Evolutionary conservation across 169 alveolate genomes (phyloP).

Genomic region (Hepatocystis sp.): DNA sequence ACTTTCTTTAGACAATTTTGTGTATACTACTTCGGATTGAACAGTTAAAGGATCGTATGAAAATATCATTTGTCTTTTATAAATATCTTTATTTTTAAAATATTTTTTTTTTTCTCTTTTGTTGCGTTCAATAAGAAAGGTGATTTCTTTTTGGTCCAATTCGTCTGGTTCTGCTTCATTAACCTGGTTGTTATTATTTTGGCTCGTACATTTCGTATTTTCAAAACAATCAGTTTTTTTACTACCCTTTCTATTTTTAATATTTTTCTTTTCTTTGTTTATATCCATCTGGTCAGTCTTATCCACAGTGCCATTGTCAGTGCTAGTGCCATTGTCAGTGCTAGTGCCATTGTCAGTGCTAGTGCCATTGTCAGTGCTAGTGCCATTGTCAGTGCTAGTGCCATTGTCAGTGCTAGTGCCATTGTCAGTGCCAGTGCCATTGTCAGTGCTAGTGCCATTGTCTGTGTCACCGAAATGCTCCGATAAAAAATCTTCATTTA

Average conservation of each 20-base stretch:
- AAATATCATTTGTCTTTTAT: constrained; percentile 83
- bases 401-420: no score
- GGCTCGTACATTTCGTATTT: not conserved
- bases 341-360: no score
- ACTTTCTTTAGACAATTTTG: constrained; percentile 4
- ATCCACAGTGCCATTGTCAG: no score
- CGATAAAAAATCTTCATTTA: constrained; percentile 45
- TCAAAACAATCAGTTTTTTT: no score
- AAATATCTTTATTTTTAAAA: constrained; percentile 50
- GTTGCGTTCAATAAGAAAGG: constrained; percentile 4
- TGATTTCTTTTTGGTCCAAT: not conserved
- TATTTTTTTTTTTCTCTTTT: constrained; percentile 22
- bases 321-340: no score
- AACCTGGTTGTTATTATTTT: no score
- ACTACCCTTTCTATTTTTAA: not conserved
- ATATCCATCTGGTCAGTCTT: not conserved
- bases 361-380: no score
- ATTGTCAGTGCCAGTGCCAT: no score
- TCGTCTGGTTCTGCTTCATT: not conserved
- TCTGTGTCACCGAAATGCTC: constrained; percentile 18
- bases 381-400: no score
- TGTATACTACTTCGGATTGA: constrained; percentile 79
- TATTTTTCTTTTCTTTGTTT: constrained; percentile 7
- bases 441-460: no score
- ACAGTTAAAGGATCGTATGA: constrained; percentile 83